Percentiles rank a stretch among this genome's conserved stretches.
These are phyloP conservation scores for Dictyostelium capitatum DNA, from an alignment of 78 protist species.

Conservation along the genomic window DNA sequence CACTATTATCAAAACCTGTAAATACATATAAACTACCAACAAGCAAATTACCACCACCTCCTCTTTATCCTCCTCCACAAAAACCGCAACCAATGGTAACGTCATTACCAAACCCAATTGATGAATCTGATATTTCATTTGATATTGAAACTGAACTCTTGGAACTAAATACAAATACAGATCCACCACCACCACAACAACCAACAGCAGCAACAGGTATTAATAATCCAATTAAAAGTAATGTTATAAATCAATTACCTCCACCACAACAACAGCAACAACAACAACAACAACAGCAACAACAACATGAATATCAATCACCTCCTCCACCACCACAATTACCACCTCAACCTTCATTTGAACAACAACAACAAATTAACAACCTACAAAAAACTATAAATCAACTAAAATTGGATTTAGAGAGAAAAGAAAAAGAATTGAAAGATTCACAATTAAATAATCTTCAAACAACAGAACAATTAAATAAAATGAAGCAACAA, in stretches of 20 bases:
- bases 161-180: not conserved
- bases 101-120: not conserved
- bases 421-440: slow-evolving; percentile 11
- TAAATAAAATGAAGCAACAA: not conserved
- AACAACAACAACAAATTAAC: not conserved
- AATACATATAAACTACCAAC: not conserved
- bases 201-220: not conserved
- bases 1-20: no score
- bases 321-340: not conserved
- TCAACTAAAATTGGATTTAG: slow-evolving; percentile 22
- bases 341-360: not conserved
- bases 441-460: not conserved
- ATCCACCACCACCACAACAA: not conserved
- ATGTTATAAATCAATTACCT: not conserved
- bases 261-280: slow-evolving; percentile 2
- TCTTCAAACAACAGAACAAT: not conserved
- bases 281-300: not conserved
- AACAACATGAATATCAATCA: slow-evolving; percentile 1
- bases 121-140: not conserved
- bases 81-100: not conserved
- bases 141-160: not conserved
- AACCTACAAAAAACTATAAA: not conserved
- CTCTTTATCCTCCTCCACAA: not conserved
- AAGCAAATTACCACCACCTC: not conserved
- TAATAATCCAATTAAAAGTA: not conserved